Evolutionary conservation across 495 filamentous ascomycete species (phyloP).

Genomic region (Cetradonia linearis): DNA sequence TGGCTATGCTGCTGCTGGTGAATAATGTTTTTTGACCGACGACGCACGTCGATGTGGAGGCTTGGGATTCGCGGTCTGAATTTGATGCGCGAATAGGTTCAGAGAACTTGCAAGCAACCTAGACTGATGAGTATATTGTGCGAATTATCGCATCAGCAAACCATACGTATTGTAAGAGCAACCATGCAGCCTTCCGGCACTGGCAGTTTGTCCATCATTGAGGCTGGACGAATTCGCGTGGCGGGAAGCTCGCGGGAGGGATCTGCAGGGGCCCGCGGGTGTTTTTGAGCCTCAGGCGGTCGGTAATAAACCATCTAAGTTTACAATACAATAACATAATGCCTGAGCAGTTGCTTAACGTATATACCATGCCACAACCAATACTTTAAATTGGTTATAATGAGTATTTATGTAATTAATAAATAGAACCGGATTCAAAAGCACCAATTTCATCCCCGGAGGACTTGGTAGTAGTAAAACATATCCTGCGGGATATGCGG

Average conservation of each 20-base stretch:
- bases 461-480: too few species aligned
- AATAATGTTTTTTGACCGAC: not conserved
- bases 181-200: not conserved
- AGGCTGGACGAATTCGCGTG: conserved; percentile 2
- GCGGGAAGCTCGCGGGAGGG: conserved; percentile 4
- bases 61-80: conserved; percentile 1
- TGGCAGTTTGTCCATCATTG: not conserved
- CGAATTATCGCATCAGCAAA: not conserved
- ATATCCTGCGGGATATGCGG: too few species aligned
- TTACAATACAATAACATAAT: too few species aligned
- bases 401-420: too few species aligned
- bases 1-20: not conserved
- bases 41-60: conserved; percentile 5
- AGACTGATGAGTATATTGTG: not conserved
- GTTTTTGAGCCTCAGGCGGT: not conserved
- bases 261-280: conserved; percentile 1
- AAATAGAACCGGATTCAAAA: too few species aligned
- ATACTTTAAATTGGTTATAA: too few species aligned
- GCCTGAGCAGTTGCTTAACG: too few species aligned
- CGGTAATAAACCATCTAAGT: too few species aligned
- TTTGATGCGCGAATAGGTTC: not conserved
- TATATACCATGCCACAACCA: too few species aligned
- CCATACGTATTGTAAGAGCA: not conserved
- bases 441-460: too few species aligned
- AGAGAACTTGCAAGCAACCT: not conserved